phyloP scores from a whole-genome alignment of 352 stramenopile genomes.

The Pythium grandisporangium region DNA sequence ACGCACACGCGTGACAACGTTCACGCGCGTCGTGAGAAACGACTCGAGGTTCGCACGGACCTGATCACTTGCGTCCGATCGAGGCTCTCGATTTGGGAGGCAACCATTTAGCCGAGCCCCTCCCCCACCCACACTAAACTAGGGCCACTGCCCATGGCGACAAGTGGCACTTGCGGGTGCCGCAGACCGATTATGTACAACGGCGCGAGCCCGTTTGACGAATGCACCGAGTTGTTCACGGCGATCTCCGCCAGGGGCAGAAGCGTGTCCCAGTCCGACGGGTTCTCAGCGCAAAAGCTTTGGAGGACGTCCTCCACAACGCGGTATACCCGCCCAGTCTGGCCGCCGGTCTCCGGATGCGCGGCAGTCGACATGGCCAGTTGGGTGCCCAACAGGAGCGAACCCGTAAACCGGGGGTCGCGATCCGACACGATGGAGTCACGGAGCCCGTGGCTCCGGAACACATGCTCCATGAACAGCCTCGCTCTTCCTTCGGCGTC shows the following conservation, averaged over 20 bases:
- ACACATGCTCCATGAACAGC: constrained; percentile 2
- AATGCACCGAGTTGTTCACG: constrained; percentile 7
- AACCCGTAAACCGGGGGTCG: constrained; percentile 7
- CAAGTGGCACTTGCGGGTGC: constrained; percentile 2
- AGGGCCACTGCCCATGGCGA: not conserved
- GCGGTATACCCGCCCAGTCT: constrained; percentile 4
- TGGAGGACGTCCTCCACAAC: constrained; percentile 8
- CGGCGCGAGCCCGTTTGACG: constrained; percentile 3
- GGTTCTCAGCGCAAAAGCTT: constrained; percentile 2
- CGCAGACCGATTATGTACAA: constrained; percentile 9
- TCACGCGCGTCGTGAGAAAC: constrained; percentile 1
- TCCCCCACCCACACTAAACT: constrained; percentile 5
- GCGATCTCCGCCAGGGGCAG: constrained; percentile 8
- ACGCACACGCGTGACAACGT: constrained; percentile 6
- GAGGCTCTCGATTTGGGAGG: too few relatives aligned
- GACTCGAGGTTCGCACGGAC: not conserved
- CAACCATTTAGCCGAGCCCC: too few relatives aligned
- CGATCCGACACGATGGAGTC: constrained; percentile 1
- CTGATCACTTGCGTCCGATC: too few relatives aligned
- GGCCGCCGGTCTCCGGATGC: constrained; percentile 9
- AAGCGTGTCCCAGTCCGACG: not conserved
- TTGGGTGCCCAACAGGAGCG: constrained; percentile 8
- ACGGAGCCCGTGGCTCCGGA: not conserved
- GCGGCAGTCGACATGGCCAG: constrained; percentile 11
- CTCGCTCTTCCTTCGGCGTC: not conserved